Conservation (phyloP, 495 filamentous ascomycete species). For the Trichoderma gamsii region DNA sequence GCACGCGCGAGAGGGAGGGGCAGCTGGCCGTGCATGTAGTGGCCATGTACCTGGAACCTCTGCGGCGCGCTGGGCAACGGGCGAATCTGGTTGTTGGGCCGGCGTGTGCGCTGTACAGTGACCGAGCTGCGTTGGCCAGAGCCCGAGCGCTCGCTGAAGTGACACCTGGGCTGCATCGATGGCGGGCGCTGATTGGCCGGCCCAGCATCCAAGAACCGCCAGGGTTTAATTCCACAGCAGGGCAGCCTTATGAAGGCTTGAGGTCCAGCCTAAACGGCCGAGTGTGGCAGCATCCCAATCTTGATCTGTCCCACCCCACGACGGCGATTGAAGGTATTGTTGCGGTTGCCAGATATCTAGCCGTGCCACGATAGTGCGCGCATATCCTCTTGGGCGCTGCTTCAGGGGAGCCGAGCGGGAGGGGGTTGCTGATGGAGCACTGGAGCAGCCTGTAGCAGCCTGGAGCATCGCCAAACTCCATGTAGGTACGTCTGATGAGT, state of each 20-base stretch:
- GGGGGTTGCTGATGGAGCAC: not conserved
- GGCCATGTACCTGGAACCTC: not conserved
- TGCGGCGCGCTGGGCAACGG: not conserved
- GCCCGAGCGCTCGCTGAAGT: not conserved
- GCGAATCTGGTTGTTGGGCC: not conserved
- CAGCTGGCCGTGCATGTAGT: not conserved
- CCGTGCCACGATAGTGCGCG: constrained; percentile 12
- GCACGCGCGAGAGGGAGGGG: constrained; percentile 12
- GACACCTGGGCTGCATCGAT: not conserved
- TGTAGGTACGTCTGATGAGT: constrained; percentile 12
- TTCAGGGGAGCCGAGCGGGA: not conserved
- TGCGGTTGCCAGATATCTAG: constrained; percentile 9
- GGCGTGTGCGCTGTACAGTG: constrained; percentile 13
- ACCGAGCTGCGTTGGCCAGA: constrained; percentile 1
- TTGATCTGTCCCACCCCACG: constrained; percentile 12
- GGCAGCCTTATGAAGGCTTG: constrained; percentile 9
- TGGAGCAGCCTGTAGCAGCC: not conserved
- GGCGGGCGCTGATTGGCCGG: constrained; percentile 6
- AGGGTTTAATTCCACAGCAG: not conserved
- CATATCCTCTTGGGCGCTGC: not conserved
- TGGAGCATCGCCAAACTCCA: constrained; percentile 8
- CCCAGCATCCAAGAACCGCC: not conserved
- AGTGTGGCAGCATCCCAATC: constrained; percentile 2
- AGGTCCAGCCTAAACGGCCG: not conserved
- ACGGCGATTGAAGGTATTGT: not conserved